A percentile compares a stretch with the other conserved stretches of the same genome.
Evolutionary conservation across 345 rosid genomes (phyloP).

Genomic region (Eutrema japonicum): DNA sequence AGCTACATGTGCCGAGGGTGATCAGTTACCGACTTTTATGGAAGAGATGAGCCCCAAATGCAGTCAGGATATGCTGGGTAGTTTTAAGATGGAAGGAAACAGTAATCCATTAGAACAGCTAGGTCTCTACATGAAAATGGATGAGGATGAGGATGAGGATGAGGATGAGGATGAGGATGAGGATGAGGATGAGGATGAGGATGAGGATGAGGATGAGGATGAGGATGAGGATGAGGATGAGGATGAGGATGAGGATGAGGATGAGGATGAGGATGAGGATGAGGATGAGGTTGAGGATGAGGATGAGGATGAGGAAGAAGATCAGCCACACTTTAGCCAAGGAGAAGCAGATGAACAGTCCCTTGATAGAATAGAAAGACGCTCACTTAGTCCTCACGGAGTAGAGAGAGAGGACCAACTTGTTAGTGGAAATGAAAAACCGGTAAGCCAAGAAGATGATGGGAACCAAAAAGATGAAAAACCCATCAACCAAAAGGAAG

Average conservation of each 20-base stretch:
- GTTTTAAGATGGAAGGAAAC: conserved; percentile 70
- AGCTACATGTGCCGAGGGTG: conserved; percentile 50
- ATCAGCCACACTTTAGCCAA: conserved; percentile 45
- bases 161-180: conserved; percentile 49
- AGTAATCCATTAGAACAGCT: conserved; percentile 79
- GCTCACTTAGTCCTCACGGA: background rate
- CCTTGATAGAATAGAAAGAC: conserved; percentile 16
- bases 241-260: conserved; percentile 67
- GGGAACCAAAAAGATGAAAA: conserved; percentile 16
- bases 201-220: conserved; percentile 71
- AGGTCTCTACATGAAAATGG: conserved; percentile 79
- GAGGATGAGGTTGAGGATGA: conserved; percentile 70
- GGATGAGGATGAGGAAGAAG: conserved; percentile 71
- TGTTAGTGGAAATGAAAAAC: background rate
- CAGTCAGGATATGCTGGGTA: conserved; percentile 57
- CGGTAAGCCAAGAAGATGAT: conserved; percentile 7
- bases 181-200: conserved; percentile 76
- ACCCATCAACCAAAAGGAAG: conserved; percentile 16
- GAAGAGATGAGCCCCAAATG: conserved; percentile 65
- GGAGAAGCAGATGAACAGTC: conserved; percentile 37
- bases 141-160: conserved; percentile 65
- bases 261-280: conserved; percentile 70
- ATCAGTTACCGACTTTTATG: conserved; percentile 49
- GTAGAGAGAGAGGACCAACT: conserved; percentile 14
- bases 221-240: conserved; percentile 71